These are phyloP conservation scores for Aspergillus puulaauensis DNA, from an alignment of 2,329 filamentous ascomycete species.

Conservation along the genomic window DNA sequence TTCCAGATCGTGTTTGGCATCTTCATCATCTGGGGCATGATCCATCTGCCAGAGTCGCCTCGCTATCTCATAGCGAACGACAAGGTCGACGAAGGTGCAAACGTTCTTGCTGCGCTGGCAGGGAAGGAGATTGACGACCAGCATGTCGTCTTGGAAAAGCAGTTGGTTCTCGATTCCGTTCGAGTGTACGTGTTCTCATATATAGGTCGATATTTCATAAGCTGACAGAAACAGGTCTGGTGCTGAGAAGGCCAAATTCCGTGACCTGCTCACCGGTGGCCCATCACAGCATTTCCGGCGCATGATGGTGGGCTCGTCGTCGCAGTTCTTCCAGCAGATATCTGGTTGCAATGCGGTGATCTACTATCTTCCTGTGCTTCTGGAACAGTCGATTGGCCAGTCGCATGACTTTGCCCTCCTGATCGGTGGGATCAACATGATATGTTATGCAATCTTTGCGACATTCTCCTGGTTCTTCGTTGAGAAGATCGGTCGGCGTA, in stretches of 20 bases:
- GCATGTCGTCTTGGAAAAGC: constrained; percentile 59
- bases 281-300: constrained; percentile 42
- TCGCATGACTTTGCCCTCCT: constrained; percentile 47
- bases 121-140: constrained; percentile 51
- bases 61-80: constrained; percentile 47
- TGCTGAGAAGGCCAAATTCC: constrained; percentile 45
- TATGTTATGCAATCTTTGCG: constrained; percentile 41
- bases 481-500: constrained; percentile 49
- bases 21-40: constrained; percentile 46
- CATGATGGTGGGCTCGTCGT: constrained; percentile 41
- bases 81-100: constrained; percentile 47
- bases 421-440: constrained; percentile 55
- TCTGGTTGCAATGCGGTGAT: constrained; percentile 52
- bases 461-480: constrained; percentile 51
- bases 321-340: constrained; percentile 49
- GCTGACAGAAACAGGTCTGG: no score
- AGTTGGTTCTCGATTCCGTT: constrained; percentile 68
- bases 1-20: constrained; percentile 54
- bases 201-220: constrained; percentile 1
- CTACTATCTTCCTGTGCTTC: constrained; percentile 51
- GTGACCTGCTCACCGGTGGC: constrained; percentile 37
- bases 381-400: constrained; percentile 46
- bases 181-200: constrained; percentile 58
- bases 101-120: constrained; percentile 53
- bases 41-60: constrained; percentile 46